Base-by-base conservation (phyloP, 2,329 filamentous ascomycete genomes). In the Macrophomina tecta region DNA sequence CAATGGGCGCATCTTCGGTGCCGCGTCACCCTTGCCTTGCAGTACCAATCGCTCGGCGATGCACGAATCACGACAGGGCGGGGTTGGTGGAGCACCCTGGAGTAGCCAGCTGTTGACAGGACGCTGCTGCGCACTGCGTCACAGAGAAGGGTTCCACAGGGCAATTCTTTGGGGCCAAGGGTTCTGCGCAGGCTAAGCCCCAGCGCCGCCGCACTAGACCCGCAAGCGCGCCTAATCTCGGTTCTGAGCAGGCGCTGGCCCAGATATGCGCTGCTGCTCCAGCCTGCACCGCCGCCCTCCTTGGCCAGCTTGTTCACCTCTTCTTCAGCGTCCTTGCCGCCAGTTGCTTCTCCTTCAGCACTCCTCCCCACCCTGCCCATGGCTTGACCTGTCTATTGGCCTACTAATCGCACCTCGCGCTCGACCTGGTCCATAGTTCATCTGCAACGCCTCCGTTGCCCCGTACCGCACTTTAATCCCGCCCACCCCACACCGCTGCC, bases 401-500 rank as follows among this genome's bases (percentile, higher is more conserved):
- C 16, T 65, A 45, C 34, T 53, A 56, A 56, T 49, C 63, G 63
- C 63, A n/a, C 32, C 46, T 42, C 46, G 46, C 61, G 46, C 61
- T 48, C 30, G 23, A 36, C 38, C 40, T 48, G 36, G 48, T 28
- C 36, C 48, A 9, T 48, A 40, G 36, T 32, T 14, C 38, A 16
- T 8, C 40, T 56, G 42, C 63, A 30, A 42, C 23, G 36, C 42
- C 51, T 58, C 40, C 52, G 8, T n/a, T 32, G n/a, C 63, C 63
- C 45, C 51, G 48, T 56, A 65, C 53, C 38, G 63, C 63, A 62
- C n/a, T 49, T 45, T 65, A 48, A 58, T 58, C 16, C 62, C 51
- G 58, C 42, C 52, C 18, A 36, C 40, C 36, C 62, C 14, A 53
- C 62, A 52, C 62, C 62, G 58, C 65, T 48, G 32, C 40, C 79